Conservation (phyloP, 2,329 filamentous ascomycete species). For the Hyphodiscus sp. region DNA sequence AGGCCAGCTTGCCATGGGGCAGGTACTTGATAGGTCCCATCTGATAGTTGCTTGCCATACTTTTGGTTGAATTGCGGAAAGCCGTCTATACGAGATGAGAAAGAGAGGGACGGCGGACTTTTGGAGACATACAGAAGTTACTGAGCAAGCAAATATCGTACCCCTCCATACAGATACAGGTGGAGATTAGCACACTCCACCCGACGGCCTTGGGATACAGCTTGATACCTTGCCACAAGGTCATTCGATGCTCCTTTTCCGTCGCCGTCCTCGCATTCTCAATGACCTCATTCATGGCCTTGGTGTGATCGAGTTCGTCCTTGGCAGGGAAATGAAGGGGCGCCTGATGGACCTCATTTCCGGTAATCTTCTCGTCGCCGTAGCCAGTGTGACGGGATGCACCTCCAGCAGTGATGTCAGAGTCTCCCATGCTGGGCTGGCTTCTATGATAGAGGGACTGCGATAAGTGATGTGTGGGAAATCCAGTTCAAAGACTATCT, state of each 20-base stretch:
- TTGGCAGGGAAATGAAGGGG: conserved; percentile 20
- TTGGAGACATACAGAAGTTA: conserved; percentile 19
- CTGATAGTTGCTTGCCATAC: conserved; percentile 29
- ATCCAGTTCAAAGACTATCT: not conserved
- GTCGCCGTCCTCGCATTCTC: conserved; percentile 43
- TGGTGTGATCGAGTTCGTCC: conserved; percentile 20
- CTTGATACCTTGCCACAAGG: conserved; percentile 66
- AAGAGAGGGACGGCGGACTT: not conserved
- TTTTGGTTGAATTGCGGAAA: conserved; percentile 30
- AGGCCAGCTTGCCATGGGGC: conserved; percentile 32
- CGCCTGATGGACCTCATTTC: conserved; percentile 1
- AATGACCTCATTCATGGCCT: conserved; percentile 25
- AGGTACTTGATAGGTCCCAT: conserved; percentile 30
- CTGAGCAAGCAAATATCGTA: conserved; percentile 56
- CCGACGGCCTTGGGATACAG: conserved; percentile 81
- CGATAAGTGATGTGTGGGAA: not conserved
- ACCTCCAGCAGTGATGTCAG: not conserved
- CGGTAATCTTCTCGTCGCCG: not conserved
- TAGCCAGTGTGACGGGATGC: not conserved
- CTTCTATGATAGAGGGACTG: not conserved
- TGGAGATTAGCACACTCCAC: conserved; percentile 84
- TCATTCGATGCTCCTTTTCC: conserved; percentile 63
- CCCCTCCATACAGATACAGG: conserved; percentile 86
- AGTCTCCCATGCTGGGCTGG: not conserved
- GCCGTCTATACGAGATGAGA: not conserved